Conservation (phyloP, 2,329 filamentous ascomycete genomes). For the Fusarium virguliforme region DNA sequence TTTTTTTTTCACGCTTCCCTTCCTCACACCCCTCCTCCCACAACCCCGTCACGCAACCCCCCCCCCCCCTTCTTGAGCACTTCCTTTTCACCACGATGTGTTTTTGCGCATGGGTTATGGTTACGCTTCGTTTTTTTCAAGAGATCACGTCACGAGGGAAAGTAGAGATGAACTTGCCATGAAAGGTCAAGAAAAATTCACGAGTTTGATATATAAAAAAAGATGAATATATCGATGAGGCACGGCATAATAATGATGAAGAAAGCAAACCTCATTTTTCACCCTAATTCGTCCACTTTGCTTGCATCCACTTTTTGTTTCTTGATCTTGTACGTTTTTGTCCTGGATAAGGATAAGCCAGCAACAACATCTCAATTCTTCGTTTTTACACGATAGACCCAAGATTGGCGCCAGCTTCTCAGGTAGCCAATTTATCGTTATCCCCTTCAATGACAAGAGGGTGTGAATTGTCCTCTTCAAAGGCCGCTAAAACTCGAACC, state of each 20-base stretch:
- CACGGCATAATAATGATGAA: slow-evolving; percentile 32
- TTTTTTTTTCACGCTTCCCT: not conserved
- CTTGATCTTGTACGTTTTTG: not conserved
- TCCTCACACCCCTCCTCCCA: slow-evolving; percentile 13
- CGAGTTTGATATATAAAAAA: slow-evolving; percentile 45
- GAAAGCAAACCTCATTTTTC: slow-evolving; percentile 32
- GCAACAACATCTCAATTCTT: slow-evolving; percentile 5
- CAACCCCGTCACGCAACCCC: not conserved
- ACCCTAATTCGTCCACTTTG: slow-evolving; percentile 10
- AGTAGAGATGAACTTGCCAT: slow-evolving; percentile 43
- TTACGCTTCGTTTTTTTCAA: slow-evolving; percentile 24
- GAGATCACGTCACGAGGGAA: slow-evolving; percentile 46
- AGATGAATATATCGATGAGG: slow-evolving; percentile 45
- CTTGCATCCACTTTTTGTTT: not conserved
- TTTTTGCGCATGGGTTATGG: slow-evolving; percentile 37
- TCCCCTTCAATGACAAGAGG: slow-evolving; percentile 26
- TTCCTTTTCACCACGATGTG: slow-evolving; percentile 15
- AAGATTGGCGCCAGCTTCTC: slow-evolving; percentile 15
- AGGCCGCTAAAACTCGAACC: slow-evolving; percentile 30
- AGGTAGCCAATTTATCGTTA: slow-evolving; percentile 36
- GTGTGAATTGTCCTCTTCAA: slow-evolving; percentile 33
- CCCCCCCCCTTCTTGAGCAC: slow-evolving; percentile 22
- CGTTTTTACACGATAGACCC: slow-evolving; percentile 27
- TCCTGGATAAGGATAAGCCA: slow-evolving; percentile 3
- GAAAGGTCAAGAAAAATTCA: slow-evolving; percentile 43